Evolutionary conservation across 1,139 yeast species (phyloP).

Genomic region (Lodderomyces metapsilosis): DNA sequence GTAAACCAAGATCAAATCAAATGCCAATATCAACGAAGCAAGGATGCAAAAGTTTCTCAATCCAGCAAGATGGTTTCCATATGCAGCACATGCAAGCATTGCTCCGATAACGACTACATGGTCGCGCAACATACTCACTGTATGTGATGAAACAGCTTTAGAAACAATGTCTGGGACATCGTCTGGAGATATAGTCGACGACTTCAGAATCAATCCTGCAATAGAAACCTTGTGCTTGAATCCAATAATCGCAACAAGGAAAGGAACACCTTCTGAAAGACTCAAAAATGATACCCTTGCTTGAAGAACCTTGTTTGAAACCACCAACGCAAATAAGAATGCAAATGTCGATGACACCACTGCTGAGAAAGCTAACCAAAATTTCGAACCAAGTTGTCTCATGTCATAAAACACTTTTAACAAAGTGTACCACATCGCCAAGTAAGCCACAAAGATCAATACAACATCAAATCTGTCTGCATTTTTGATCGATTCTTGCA

Average conservation of each 20-base stretch:
- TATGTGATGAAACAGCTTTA: constrained; percentile 64
- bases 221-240: constrained; percentile 83
- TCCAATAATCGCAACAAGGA: constrained; percentile 89
- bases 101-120: constrained; percentile 75
- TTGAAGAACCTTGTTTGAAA: constrained; percentile 55
- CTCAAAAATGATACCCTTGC: constrained; percentile 68
- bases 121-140: constrained; percentile 75
- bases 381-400: constrained; percentile 78
- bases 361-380: constrained; percentile 87
- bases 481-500: constrained; percentile 57
- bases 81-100: constrained; percentile 62
- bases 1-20: constrained; percentile 71
- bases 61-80: constrained; percentile 73
- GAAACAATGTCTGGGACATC: constrained; percentile 50
- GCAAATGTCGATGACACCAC: constrained; percentile 82
- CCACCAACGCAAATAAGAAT: constrained; percentile 75
- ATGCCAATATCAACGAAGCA: constrained; percentile 68
- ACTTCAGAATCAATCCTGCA: constrained; percentile 60
- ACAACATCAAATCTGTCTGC: constrained; percentile 89
- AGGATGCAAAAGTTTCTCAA: constrained; percentile 81
- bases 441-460: constrained; percentile 76
- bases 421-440: constrained; percentile 89
- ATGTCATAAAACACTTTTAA: constrained; percentile 75
- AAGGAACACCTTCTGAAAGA: constrained; percentile 90
- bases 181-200: constrained; percentile 31